Evolutionary conservation across 2,329 filamentous ascomycete genomes (phyloP), one percentile per base, ranked within the genome.

Genomic region (Lasiodiplodia theobromae): DNA sequence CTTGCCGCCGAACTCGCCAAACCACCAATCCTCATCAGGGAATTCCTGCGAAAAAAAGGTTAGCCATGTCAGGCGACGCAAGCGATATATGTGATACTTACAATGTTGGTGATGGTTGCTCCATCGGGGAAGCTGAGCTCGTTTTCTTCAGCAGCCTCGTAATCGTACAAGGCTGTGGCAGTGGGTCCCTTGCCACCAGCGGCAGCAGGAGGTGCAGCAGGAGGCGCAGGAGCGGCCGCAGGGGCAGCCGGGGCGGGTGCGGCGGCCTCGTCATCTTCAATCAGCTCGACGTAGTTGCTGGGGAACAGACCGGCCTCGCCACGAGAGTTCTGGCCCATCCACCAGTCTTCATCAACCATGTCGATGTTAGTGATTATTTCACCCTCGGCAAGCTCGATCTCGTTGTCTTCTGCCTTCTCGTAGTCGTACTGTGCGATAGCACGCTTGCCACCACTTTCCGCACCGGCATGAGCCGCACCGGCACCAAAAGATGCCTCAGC

Each of bases 1-100:
- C 69, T 90, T 87, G 63, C 94, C 94, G 31, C 89, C 86, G 80
- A 91, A 96, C 75, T 92, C 89, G 69, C 96, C 96, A 74, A 95
- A 92, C 96, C 96, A 99, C 96, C 96, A 99, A 78, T 99, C 96
- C 72, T 98, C 95, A 75, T 98, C 96, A 2, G 96, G 96, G 81
- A 98, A 98, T 83, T 97, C 93, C 90, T 92, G 73, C 23, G 52
- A 5, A 57, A 53, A 14, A 68, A 14, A 14, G 12, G 38, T 68
- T 23, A 68, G 66, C 3, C 18, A 37, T 23, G 1, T 31, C 5
- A 53, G 6, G 31, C 16, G 16, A 31, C 11, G 25, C 21, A 25
- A 25, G 14, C 10, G 54, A 31, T 11, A 12, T 3, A 18, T 1
- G 18, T n/a, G 23, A 4, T 23, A 86, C 89, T 85, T 86, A 92